phyloP scores from a whole-genome alignment of 2,329 filamentous ascomycete genomes.

The Escovopsis sp. region DNA sequence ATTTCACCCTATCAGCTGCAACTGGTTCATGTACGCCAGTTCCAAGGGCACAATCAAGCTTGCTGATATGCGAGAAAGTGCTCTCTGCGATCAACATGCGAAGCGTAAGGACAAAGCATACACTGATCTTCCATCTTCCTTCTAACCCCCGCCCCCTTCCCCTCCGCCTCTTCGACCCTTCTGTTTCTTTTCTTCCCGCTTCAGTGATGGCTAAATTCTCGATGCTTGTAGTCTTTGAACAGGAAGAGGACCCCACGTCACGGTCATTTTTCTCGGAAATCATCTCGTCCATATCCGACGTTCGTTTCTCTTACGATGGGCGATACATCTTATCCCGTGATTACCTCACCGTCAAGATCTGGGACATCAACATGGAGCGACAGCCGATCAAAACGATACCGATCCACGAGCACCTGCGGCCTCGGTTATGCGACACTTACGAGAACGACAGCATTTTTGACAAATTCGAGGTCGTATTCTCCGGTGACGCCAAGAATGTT shows the following conservation, averaged over 20 bases:
- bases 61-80: constrained; percentile 95
- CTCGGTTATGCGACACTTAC: constrained; percentile 91
- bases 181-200: not conserved
- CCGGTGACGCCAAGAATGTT: constrained; percentile 93
- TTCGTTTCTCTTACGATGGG: constrained; percentile 91
- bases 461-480: constrained; percentile 99
- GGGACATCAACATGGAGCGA: constrained; percentile 98
- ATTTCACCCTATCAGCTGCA: constrained; percentile 93
- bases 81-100: constrained; percentile 86
- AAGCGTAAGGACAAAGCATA: constrained; percentile 48
- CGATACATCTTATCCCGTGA: constrained; percentile 95
- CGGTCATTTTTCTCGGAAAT: constrained; percentile 99
- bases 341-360: constrained; percentile 98
- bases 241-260: constrained; percentile 94
- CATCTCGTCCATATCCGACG: constrained; percentile 97
- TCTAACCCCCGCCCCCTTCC: no score
- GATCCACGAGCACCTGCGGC: constrained; percentile 92
- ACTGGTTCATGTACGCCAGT: constrained; percentile 99
- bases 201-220: not conserved
- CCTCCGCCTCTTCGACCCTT: no score
- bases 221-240: constrained; percentile 66
- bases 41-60: constrained; percentile 98
- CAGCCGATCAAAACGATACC: constrained; percentile 97
- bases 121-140: not conserved
- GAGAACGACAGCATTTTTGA: constrained; percentile 99